Evolutionary conservation across 768 basidiomycete genomes (phyloP), one percentile per base, ranked within the genome.

Genomic region (Pisolithus microcarpus): DNA sequence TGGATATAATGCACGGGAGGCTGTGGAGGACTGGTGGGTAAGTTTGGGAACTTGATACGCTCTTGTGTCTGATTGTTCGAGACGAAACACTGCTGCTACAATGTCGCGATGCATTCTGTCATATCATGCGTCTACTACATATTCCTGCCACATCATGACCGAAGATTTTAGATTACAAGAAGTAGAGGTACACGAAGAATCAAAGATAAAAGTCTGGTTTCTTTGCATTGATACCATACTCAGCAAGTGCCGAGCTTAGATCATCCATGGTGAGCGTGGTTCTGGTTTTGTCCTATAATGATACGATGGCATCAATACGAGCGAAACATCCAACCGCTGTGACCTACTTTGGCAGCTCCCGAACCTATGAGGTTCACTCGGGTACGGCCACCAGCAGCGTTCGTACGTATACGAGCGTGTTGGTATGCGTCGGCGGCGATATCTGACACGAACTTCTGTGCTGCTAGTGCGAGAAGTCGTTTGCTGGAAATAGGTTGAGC

Each of bases 201-300:
- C 63, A 92, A 69, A 92, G 75, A 69, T 87, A 97, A 68, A 92
- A 97, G 54, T 97, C 93, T 15, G 95, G 92, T 60, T 96, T 95
- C 64, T 87, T 84, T 13, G 91, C 79, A 58, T 87, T 93, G 60
- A 99, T 91, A 5, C 95, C 95, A 60, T 98, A 96, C 68, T 99
- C 96, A n/a, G 79, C 77, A 30, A 99, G 77, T 1, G 96, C 96
- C 5, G 91, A 76, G 52, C 87, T 89, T 34, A 99, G 75, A 64
- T 99, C 96, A 48, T 99, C 96, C 93, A 98, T 97, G 18, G 91
- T 96, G 56, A 99, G 70, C 0, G 92, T 90, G 38, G 95, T 97
- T 55, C 89, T 82, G 38, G 91, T 93, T 63, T 93, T 89, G 62
- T 91, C 90, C 88, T 91, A 53, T 9, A 16, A n/a, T 8, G 38